Evolutionary conservation across 192 early-diverging fungal genomes (phyloP).

Genomic region (Mortierella claussenii): DNA sequence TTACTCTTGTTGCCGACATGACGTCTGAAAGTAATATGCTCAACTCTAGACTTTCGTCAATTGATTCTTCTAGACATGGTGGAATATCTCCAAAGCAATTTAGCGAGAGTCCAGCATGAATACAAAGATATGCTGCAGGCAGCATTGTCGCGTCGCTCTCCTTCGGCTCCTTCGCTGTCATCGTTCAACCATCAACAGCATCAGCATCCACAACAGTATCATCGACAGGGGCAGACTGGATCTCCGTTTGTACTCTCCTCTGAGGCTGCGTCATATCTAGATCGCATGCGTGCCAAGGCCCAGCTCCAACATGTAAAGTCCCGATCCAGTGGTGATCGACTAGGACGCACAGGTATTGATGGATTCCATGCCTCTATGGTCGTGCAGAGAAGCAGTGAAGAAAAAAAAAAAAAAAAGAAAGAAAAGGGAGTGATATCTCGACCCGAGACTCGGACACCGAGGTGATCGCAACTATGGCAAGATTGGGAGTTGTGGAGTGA

Average conservation of each 20-base stretch:
- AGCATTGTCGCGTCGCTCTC: too few relatives aligned
- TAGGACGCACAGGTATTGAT: too few relatives aligned
- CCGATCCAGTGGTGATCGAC: too few relatives aligned
- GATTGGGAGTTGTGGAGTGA: too few relatives aligned
- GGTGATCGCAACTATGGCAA: too few relatives aligned
- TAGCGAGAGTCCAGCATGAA: conserved; percentile 14
- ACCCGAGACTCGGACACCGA: too few relatives aligned
- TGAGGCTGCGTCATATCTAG: conserved; percentile 31
- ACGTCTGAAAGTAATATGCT: not conserved
- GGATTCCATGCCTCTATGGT: too few relatives aligned
- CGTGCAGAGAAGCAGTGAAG: too few relatives aligned
- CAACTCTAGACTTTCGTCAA: not conserved
- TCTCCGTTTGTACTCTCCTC: not conserved
- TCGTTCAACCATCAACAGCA: not conserved
- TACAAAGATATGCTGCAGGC: conserved; percentile 22
- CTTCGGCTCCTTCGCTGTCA: not conserved
- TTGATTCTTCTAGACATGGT: conserved; percentile 26
- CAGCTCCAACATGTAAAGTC: not conserved
- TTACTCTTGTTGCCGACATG: not conserved
- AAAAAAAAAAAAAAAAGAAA: too few relatives aligned
- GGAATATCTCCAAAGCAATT: conserved; percentile 17
- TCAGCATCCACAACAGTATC: not conserved
- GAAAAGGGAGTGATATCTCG: too few relatives aligned
- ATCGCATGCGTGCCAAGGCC: conserved; percentile 12
- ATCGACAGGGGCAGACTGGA: too few relatives aligned